Base-by-base conservation (phyloP, 169 alveolate genomes). In the Plasmodium inui region DNA sequence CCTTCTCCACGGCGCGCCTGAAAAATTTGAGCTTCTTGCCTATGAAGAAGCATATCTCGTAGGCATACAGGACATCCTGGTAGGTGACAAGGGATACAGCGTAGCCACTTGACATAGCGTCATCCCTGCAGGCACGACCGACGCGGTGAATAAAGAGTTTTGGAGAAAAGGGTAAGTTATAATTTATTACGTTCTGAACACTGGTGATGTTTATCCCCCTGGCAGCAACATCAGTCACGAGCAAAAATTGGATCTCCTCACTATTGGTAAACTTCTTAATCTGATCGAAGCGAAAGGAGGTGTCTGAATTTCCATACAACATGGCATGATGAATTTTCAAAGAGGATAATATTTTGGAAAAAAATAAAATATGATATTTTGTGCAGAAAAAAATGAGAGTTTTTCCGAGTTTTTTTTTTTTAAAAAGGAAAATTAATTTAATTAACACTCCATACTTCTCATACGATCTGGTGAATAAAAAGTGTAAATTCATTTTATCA, bases 61-160 rank as follows among this genome's bases (percentile, higher is more conserved):
- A 89, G 1, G 94, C 94, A 71, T 89, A 89, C 0, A 92, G 97
- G 95, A 97, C 97, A 14, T 97, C 97, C 3, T 97, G 99, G 95
- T 96, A 96, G 37, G 96, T 93, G 10, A 98, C 96, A 53, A 97
- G 90, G n/a, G 98, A 98, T 14, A 98, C 96, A 93, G 97, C 99
- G 44, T 97, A 96, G 26, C 99, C 99, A 95, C 98, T 96, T 72
- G 98, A 97, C 37, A 98, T 98, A n/a, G 97, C 94, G 93, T 97
- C 98, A n/a, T 98, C 99, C 53, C 99, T 97, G 12, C 99, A 99
- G 0, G 99, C 99, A 93, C 99, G 97, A 39, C 99, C 99, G 6
- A 99, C 99, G 90, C 99, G 95, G 95, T 99, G 99, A 39, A 99
- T 98, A 90, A 98, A 99, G 70, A 98, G 98, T 94, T 99, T 98